These are phyloP conservation scores for Komagataella pseudopastoris DNA, from an alignment of 805 yeast species.

Conservation along the genomic window DNA sequence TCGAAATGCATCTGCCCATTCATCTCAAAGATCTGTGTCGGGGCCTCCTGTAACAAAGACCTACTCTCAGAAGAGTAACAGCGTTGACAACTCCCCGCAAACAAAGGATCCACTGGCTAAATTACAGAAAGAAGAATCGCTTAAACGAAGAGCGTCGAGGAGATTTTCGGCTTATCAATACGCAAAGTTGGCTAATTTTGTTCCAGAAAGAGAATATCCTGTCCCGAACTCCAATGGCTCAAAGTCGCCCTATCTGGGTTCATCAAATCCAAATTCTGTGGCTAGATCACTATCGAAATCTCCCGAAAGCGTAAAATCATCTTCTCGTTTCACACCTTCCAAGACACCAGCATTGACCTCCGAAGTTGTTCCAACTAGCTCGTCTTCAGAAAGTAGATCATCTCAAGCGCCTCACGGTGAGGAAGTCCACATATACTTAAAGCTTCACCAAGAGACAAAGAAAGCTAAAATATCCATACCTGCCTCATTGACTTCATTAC, in stretches of 20 bases:
- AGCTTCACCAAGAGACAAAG: slow-evolving; percentile 38
- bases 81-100: not conserved
- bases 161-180: slow-evolving; percentile 89
- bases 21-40: slow-evolving; percentile 11
- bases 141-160: slow-evolving; percentile 87
- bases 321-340: not conserved
- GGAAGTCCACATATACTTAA: slow-evolving; percentile 26
- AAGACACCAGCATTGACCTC: not conserved
- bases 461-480: slow-evolving; percentile 33
- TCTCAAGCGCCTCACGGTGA: not conserved
- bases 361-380: not conserved
- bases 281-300: not conserved
- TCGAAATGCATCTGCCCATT: not conserved
- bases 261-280: not conserved
- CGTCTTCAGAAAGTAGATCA: not conserved
- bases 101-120: slow-evolving; percentile 53
- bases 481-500: slow-evolving; percentile 35
- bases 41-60: slow-evolving; percentile 9
- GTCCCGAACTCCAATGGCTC: slow-evolving; percentile 7
- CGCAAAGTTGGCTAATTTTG: slow-evolving; percentile 50
- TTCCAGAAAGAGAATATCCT: slow-evolving; percentile 16
- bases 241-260: not conserved
- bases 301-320: not conserved
- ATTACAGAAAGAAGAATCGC: slow-evolving; percentile 68
- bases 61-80: slow-evolving; percentile 3